A percentile compares a stretch with the other conserved stretches of the same genome.
Conservation (phyloP, 2,329 filamentous ascomycete genomes). For the Fusarium buxicola region DNA sequence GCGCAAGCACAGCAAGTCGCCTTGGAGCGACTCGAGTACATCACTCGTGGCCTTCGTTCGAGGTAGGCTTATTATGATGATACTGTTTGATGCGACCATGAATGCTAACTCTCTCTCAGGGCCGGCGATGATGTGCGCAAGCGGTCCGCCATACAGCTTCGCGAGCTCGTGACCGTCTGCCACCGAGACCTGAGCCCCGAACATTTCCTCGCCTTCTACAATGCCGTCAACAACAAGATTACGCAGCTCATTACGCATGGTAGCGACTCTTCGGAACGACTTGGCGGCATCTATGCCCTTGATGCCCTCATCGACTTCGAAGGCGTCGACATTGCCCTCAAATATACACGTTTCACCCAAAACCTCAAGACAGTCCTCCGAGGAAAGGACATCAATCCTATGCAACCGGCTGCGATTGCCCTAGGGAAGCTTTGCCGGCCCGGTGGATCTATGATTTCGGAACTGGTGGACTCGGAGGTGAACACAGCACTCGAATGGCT, state of each 20-base stretch:
- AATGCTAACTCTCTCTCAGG: constrained; percentile 44
- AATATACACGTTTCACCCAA: constrained; percentile 93
- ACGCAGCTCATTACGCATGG: constrained; percentile 82
- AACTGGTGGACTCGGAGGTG: constrained; percentile 95
- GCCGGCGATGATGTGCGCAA: constrained; percentile 62
- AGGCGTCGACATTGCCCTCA: constrained; percentile 90
- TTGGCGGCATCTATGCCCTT: constrained; percentile 91
- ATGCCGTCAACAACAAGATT: constrained; percentile 66
- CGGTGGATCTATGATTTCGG: constrained; percentile 92
- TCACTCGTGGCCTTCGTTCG: constrained; percentile 66
- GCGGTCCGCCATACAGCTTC: constrained; percentile 64
- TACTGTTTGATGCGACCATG: neutral
- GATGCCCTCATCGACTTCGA: constrained; percentile 97
- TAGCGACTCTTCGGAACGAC: constrained; percentile 85
- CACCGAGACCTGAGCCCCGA: constrained; percentile 82
- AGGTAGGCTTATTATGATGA: constrained; percentile 54
- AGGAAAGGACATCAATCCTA: constrained; percentile 89
- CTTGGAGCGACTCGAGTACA: constrained; percentile 65
- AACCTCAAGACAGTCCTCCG: constrained; percentile 89
- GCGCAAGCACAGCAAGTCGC: constrained; percentile 64
- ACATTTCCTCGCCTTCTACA: constrained; percentile 74
- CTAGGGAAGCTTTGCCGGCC: constrained; percentile 91
- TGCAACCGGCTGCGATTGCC: constrained; percentile 89
- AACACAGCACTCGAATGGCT: constrained; percentile 97
- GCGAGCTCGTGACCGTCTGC: constrained; percentile 65